Percentiles rank a stretch among this genome's conserved stretches.
phyloP scores from a whole-genome alignment of 148 eudicot species.

The Fagopyrum homotropicum region DNA sequence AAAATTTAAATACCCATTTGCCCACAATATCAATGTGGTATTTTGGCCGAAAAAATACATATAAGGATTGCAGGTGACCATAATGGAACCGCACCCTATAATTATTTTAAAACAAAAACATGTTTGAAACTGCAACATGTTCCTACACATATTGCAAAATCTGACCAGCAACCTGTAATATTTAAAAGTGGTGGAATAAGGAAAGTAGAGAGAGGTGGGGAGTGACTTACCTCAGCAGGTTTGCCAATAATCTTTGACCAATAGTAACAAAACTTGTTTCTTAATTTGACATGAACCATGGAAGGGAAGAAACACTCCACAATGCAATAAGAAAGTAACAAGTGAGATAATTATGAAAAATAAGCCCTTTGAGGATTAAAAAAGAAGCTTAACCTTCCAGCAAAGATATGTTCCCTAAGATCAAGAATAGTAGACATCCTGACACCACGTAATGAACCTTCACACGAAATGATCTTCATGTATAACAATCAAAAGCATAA shows the following conservation, averaged over 20 bases:
- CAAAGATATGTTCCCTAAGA: constrained; percentile 15
- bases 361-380: constrained; percentile 7
- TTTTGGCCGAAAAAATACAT: no score
- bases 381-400: constrained; percentile 8
- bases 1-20: no score
- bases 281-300: constrained; percentile 16
- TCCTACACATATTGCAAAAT: no score
- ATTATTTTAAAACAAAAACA: background rate
- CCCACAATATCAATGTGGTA: no score
- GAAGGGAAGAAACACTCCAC: constrained; percentile 20
- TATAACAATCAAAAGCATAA: no score
- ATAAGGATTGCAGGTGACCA: no score
- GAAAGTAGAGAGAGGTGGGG: background rate
- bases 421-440: constrained; percentile 16
- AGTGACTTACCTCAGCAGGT: constrained; percentile 9
- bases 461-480: no score
- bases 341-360: background rate
- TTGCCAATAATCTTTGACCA: constrained; percentile 16
- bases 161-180: no score
- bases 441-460: no score
- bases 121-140: background rate
- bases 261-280: constrained; percentile 17
- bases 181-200: no score
- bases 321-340: constrained; percentile 6
- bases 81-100: constrained; percentile 15